Percentiles rank a stretch among this genome's conserved stretches.
Evolutionary conservation across 2,329 filamentous ascomycete species (phyloP).

Genomic region (Lojkania enalia): DNA sequence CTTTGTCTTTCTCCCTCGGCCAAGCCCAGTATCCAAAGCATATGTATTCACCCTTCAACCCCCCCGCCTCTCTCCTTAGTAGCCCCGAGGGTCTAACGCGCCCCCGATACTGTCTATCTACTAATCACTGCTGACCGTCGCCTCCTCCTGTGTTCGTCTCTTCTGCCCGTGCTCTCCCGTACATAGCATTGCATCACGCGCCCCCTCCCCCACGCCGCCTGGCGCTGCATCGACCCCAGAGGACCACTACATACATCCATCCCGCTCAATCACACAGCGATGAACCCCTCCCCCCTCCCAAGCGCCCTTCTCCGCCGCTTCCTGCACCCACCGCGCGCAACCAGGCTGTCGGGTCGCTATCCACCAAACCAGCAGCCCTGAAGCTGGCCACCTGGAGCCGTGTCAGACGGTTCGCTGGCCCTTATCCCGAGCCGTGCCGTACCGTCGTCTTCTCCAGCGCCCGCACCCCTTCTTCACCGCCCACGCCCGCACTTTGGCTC

Average conservation of each 20-base stretch:
- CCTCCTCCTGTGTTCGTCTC: too few species aligned
- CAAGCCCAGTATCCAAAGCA: too few species aligned
- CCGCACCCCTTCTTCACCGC: neutral
- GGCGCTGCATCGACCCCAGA: too few species aligned
- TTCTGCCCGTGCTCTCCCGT: too few species aligned
- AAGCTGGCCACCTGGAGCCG: neutral
- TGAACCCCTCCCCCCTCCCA: too few species aligned
- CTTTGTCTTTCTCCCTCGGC: too few species aligned
- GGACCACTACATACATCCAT: too few species aligned
- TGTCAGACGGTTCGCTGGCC: neutral
- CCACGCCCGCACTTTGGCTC: neutral
- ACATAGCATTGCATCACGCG: neutral
- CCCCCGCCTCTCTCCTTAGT: neutral
- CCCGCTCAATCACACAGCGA: too few species aligned
- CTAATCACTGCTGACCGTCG: too few species aligned
- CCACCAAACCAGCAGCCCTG: neutral
- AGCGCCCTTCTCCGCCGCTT: neutral
- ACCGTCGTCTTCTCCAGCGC: neutral
- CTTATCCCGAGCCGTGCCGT: neutral
- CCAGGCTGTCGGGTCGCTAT: neutral
- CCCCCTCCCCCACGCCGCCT: neutral
- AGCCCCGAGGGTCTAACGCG: neutral
- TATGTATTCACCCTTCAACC: neutral
- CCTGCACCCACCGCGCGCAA: neutral
- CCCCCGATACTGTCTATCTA: neutral